These are phyloP conservation scores for Nigrospora oryzae DNA, from an alignment of 2,329 filamentous ascomycete genomes.

Conservation along the genomic window DNA sequence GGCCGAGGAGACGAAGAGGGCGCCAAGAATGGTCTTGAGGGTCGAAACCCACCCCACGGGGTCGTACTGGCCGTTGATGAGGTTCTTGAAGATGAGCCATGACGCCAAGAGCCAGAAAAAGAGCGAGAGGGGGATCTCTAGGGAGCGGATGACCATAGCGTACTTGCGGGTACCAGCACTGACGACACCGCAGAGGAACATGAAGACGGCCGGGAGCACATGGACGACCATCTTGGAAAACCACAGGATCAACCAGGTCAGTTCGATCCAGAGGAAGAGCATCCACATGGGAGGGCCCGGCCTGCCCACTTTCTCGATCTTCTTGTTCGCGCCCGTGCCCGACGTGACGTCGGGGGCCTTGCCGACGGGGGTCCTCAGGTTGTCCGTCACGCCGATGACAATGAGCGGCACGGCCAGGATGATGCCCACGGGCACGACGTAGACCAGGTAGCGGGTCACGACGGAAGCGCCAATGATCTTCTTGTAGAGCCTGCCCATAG, in stretches of 20 bases:
- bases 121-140: conserved; percentile 59
- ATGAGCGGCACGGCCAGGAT: conserved; percentile 55
- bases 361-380: conserved; percentile 30
- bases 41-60: conserved; percentile 44
- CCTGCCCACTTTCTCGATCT: conserved; percentile 4
- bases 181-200: conserved; percentile 62
- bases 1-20: conserved; percentile 58
- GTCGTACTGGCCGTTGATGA: conserved; percentile 30
- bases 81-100: conserved; percentile 52
- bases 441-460: conserved; percentile 58
- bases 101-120: conserved; percentile 60
- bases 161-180: conserved; percentile 65
- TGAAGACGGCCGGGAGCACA: conserved; percentile 51
- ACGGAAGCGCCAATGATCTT: conserved; percentile 56
- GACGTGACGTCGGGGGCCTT: conserved; percentile 10
- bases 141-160: conserved; percentile 52
- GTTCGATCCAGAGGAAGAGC: conserved; percentile 62
- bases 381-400: conserved; percentile 37
- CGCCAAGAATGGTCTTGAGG: conserved; percentile 57
- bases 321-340: conserved; percentile 10
- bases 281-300: conserved; percentile 44
- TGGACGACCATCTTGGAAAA: conserved; percentile 56
- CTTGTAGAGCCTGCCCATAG: conserved; percentile 57
- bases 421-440: conserved; percentile 55
- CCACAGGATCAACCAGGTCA: conserved; percentile 62